phyloP scores from a whole-genome alignment of 192 early-diverging fungal genomes.

The Mortierella claussenii region DNA sequence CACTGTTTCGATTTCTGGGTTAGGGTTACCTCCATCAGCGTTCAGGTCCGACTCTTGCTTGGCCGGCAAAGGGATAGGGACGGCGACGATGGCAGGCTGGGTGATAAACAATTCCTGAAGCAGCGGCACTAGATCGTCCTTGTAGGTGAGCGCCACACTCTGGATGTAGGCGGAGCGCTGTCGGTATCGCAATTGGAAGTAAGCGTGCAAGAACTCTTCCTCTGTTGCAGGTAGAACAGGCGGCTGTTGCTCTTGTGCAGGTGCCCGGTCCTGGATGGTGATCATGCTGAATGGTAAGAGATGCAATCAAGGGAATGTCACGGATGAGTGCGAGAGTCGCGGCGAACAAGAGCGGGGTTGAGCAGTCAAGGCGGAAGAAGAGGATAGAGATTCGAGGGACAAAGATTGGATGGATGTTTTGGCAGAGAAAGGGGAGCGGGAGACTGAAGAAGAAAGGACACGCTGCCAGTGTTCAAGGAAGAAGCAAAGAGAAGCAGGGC shows the following conservation, averaged over 20 bases:
- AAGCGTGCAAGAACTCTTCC: slow-evolving; percentile 12
- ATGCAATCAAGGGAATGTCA: too few relatives aligned
- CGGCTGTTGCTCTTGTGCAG: neutral
- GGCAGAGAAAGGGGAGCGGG: too few relatives aligned
- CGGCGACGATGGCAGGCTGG: slow-evolving; percentile 1
- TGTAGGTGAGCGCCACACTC: slow-evolving; percentile 1
- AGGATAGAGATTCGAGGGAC: too few relatives aligned
- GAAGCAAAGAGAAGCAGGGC: too few relatives aligned
- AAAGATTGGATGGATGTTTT: too few relatives aligned
- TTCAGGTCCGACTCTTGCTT: slow-evolving; percentile 19
- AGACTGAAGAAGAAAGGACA: too few relatives aligned
- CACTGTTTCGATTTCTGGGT: slow-evolving; percentile 17
- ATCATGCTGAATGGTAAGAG: too few relatives aligned
- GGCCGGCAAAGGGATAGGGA: slow-evolving; percentile 14
- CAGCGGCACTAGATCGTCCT: slow-evolving; percentile 14
- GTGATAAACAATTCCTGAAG: slow-evolving; percentile 19
- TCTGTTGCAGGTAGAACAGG: slow-evolving; percentile 20
- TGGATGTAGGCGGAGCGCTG: slow-evolving; percentile 20
- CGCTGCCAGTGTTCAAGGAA: too few relatives aligned
- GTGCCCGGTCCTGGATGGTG: too few relatives aligned
- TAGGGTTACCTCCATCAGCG: slow-evolving; percentile 37
- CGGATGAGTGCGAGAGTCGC: too few relatives aligned
- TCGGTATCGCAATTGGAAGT: slow-evolving; percentile 13
- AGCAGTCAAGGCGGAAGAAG: too few relatives aligned
- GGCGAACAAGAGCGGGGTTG: too few relatives aligned